These are phyloP conservation scores for Colletotrichum brevisporum DNA, from an alignment of 2,329 filamentous ascomycete genomes.

Conservation along the genomic window DNA sequence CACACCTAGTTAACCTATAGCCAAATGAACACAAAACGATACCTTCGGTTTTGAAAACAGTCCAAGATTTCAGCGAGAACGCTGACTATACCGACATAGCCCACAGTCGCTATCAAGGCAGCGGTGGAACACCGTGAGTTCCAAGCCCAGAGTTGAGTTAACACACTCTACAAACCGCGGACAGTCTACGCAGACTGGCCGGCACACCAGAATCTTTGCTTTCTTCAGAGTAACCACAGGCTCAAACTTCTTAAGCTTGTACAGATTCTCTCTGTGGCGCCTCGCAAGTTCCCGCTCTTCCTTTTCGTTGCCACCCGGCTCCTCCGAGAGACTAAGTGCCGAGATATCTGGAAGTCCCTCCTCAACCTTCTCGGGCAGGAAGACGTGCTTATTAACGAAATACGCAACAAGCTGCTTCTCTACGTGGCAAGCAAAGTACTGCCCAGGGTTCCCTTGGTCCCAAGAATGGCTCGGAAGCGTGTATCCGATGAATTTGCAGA, in stretches of 20 bases:
- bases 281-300: neutral
- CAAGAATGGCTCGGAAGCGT: neutral
- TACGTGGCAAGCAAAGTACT: conserved; percentile 5
- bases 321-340: neutral
- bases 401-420: conserved; percentile 3
- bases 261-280: neutral
- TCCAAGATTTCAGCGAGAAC: too few species aligned
- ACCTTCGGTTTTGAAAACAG: too few species aligned
- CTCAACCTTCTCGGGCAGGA: neutral
- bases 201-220: neutral
- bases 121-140: neutral
- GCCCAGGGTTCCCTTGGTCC: neutral
- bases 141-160: neutral
- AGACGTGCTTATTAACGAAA: conserved; percentile 6
- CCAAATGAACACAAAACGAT: too few species aligned
- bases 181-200: neutral
- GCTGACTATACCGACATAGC: neutral
- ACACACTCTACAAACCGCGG: neutral
- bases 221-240: neutral
- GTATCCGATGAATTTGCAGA: neutral
- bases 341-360: neutral
- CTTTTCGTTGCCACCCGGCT: too few species aligned
- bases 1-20: too few species aligned
- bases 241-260: neutral
- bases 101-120: neutral